These are phyloP conservation scores for Biancaea sappan DNA, from an alignment of 306 rosid species.

Conservation along the genomic window DNA sequence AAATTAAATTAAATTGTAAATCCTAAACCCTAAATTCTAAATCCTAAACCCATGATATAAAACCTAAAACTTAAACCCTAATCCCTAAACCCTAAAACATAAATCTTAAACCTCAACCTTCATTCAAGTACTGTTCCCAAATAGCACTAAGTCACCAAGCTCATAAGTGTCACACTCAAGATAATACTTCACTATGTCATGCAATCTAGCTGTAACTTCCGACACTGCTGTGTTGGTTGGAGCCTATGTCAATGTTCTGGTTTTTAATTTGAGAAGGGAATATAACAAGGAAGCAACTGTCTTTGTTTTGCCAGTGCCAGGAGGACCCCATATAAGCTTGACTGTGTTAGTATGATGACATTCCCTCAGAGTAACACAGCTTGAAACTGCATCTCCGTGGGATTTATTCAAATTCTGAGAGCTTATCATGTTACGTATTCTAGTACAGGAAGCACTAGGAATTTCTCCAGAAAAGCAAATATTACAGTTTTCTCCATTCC, in stretches of 20 bases:
- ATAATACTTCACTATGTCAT: background rate
- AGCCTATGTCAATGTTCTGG: constrained; percentile 61
- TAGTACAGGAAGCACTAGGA: background rate
- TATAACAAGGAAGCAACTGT: constrained; percentile 47
- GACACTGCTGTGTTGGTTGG: constrained; percentile 63
- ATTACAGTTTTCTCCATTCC: constrained; percentile 43
- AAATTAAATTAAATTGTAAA: no score
- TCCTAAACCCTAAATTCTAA: no score
- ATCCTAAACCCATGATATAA: no score
- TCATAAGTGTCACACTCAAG: constrained; percentile 36
- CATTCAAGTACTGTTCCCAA: constrained; percentile 46
- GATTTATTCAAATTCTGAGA: constrained; percentile 50
- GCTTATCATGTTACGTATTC: background rate
- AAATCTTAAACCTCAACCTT: constrained; percentile 34
- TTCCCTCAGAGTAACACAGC: constrained; percentile 37
- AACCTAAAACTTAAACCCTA: no score
- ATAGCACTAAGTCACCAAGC: constrained; percentile 47
- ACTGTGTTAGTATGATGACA: constrained; percentile 37
- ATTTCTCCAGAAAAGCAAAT: constrained; percentile 20
- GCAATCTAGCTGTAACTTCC: constrained; percentile 44
- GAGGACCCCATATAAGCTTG: constrained; percentile 75
- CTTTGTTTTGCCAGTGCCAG: constrained; percentile 71
- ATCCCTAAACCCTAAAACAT: no score
- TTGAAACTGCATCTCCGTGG: constrained; percentile 47
- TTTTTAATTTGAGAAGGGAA: constrained; percentile 35